Percentiles rank a stretch among this genome's conserved stretches.
Evolutionary conservation across 768 basidiomycete genomes (phyloP).

Genomic region (Neoboletus subvelutipes): DNA sequence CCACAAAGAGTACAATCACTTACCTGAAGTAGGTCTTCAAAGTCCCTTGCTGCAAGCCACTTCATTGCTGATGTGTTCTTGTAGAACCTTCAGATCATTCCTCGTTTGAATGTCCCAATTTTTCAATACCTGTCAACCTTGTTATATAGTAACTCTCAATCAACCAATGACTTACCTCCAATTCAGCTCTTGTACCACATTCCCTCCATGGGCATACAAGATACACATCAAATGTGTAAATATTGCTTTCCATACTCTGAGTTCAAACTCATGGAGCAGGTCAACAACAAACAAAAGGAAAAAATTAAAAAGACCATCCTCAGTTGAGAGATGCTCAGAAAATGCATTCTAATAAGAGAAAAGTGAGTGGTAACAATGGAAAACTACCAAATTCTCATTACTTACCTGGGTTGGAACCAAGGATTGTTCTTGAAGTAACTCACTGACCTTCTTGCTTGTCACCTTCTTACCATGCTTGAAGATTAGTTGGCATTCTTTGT

Average conservation of each 20-base stretch:
- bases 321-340: conserved; percentile 2
- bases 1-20: no score
- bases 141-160: not conserved
- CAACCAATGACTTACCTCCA: not conserved
- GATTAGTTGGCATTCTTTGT: not conserved
- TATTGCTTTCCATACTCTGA: not conserved
- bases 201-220: not conserved
- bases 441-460: not conserved
- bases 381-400: not conserved
- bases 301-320: conserved; percentile 20
- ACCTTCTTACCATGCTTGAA: not conserved
- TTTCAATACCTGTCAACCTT: not conserved
- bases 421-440: not conserved
- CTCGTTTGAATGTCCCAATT: not conserved
- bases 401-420: not conserved
- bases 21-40: not conserved
- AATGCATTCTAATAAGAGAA: conserved; percentile 37
- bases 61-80: not conserved
- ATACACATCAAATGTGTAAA: not conserved
- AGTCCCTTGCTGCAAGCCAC: not conserved
- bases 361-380: not conserved
- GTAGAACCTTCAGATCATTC: not conserved
- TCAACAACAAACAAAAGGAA: conserved; percentile 13
- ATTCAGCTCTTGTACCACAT: not conserved
- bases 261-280: not conserved